Evolutionary conservation across 2,329 filamentous ascomycete genomes (phyloP), one percentile per base, ranked within the genome.

Genomic region (Chrysosporium keratinophilum): DNA sequence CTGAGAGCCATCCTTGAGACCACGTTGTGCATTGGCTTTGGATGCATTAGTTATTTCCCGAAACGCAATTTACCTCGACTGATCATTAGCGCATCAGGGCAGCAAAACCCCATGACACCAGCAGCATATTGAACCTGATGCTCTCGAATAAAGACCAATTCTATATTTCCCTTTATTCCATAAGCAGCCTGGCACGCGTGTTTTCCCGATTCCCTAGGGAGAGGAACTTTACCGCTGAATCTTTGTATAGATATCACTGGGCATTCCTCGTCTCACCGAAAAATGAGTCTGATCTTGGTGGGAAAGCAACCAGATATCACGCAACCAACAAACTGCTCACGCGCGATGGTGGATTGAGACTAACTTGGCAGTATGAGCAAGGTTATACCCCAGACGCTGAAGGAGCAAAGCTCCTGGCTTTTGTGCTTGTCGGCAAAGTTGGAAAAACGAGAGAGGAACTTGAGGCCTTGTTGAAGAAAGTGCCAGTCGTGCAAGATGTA

Each of bases 101-200:
- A n/a, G n/a, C 45, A 34, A 37, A 31, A 48, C 37, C 37, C 11
- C 45, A 9, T 9, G 23, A 23, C 41, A 23, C 41, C 14, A 31
- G 31, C 5, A 45, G 28, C 28, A 10, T 14, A 45, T 28, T 28
- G 11, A 39, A 19, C 46, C 17, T 23, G 17, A 52, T 52, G 50
- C 23, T 28, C 15, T 44, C 23, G 10, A 35, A 37, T 34, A 52
- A 46, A 39, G 28, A 35, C 41, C 50, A 28, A 20, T 37, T 54
- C 6, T 47, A 54, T 40, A 35, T 48, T 40, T 33, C 51, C 14
- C 44, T 54, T 41, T 54, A 54, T 20, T 47, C 31, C 52, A 43
- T 20, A 48, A 48, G 44, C 34, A 33, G 34, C 42, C 35, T 28
- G 35, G 51, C 31, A 43, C 17, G 51, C 42, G 15, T 31, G 50